These are phyloP conservation scores for Neurospora sp. DNA, from an alignment of 495 filamentous ascomycete genomes.

Conservation along the genomic window DNA sequence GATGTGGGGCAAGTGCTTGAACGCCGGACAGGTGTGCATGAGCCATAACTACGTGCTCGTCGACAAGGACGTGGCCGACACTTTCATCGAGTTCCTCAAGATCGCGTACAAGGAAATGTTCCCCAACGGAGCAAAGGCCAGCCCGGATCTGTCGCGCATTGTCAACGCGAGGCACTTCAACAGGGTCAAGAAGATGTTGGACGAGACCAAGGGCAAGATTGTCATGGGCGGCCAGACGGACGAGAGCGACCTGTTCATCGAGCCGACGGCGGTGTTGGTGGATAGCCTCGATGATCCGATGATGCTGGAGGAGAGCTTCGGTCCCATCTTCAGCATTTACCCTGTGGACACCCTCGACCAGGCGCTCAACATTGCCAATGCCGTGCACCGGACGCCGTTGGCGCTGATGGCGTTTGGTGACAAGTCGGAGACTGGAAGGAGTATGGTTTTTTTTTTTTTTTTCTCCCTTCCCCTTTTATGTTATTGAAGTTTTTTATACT, in stretches of 20 bases:
- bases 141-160: constrained; percentile 66
- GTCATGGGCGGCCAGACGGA: constrained; percentile 76
- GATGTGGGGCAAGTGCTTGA: constrained; percentile 76
- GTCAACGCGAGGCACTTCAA: constrained; percentile 68
- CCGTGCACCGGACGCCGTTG: constrained; percentile 69
- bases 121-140: constrained; percentile 67
- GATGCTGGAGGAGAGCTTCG: constrained; percentile 76
- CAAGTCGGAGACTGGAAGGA: constrained; percentile 59
- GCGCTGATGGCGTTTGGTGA: constrained; percentile 76
- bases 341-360: constrained; percentile 68
- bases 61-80: constrained; percentile 58
- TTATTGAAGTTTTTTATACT: constrained; percentile 8
- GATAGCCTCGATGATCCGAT: constrained; percentile 66
- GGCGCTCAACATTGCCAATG: constrained; percentile 66
- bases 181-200: constrained; percentile 82
- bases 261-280: constrained; percentile 75
- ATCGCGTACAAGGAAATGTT: constrained; percentile 67
- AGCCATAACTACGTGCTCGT: constrained; percentile 83
- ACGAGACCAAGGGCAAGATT: constrained; percentile 72
- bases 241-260: constrained; percentile 67
- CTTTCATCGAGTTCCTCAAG: constrained; percentile 68
- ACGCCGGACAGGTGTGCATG: constrained; percentile 83
- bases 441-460: constrained; percentile 26
- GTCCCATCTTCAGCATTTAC: constrained; percentile 74
- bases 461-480: neutral